Base-by-base conservation (phyloP, 768 basidiomycete species). In the Lentinula boryana region DNA sequence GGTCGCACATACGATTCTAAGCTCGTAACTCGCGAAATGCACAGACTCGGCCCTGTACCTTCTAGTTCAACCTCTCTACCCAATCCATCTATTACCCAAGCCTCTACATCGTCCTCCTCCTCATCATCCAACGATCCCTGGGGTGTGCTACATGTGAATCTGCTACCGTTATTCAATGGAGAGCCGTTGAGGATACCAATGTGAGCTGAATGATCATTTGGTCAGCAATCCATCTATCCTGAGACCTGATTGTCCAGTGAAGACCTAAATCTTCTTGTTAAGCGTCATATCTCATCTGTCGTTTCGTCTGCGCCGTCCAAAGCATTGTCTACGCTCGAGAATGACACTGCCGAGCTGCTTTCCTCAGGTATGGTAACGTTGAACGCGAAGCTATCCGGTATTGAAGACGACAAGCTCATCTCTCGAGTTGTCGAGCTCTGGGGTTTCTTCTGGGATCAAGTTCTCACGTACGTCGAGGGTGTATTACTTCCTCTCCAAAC, bases 391-490 rank as follows among this genome's bases (percentile, higher is more conserved):
- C 78, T 98, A 5, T 76, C 80, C 33, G 85, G 82, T 3, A 75
- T 89, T 8, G 89, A 93, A 31, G 94, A 95, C 46, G 87, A 88
- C 41, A 84, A 88, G 67, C 78, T 98, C 15, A 75, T 95, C 5
- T 77, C 77, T 4, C 80, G 92, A 32, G 80, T 96, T 16, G 90
- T 94, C 1, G 93, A 95, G 66, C 80, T 91, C 16, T 98, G 95
- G 94, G 84, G 81, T 13, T 95, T 96, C 78, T 97, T 97, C 73
- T 96, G 91, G 89, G 89, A 89, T 66, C 86, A 91, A 62, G 86
- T 94, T 31, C 75, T 95, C 6, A 89, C 92, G 7, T 95, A 94
- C 68, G 77, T 93, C 36, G 92, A 94, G 80, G 92, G 91, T 58
- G 91, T 93, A 66, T 72, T 86, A 8, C 75, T 87, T n/a, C 85